phyloP scores from a whole-genome alignment of 345 rosid genomes.

The Gynandropsis gynandra region DNA sequence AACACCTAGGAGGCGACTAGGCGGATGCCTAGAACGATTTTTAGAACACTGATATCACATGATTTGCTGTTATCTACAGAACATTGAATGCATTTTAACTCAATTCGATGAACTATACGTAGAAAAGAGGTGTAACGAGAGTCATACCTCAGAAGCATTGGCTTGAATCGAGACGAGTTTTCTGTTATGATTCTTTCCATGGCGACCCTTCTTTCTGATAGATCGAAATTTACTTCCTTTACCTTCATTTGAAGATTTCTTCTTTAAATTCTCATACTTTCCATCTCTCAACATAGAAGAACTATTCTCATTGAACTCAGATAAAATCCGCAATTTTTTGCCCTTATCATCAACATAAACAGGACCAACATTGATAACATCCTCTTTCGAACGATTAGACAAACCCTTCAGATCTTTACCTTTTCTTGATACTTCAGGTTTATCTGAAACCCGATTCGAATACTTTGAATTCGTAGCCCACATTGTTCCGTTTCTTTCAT shows the following conservation, averaged over 20 bases:
- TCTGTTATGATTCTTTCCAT: conserved; percentile 42
- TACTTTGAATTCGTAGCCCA: conserved; percentile 35
- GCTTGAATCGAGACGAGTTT: conserved; percentile 35
- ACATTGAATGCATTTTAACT: background rate
- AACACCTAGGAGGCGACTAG: too few species aligned
- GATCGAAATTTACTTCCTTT: conserved; percentile 36
- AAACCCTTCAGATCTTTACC: conserved; percentile 39
- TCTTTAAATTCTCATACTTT: conserved; percentile 16
- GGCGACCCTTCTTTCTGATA: conserved; percentile 42
- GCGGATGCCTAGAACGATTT: too few species aligned
- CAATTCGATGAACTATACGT: background rate
- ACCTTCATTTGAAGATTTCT: conserved; percentile 30
- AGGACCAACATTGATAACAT: conserved; percentile 51
- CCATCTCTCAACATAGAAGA: conserved; percentile 17
- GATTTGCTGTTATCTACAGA: background rate
- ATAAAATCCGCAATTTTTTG: conserved; percentile 77
- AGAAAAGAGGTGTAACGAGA: conserved; percentile 31
- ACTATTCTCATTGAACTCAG: conserved; percentile 35
- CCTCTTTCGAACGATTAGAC: conserved; percentile 30
- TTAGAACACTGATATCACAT: too few species aligned
- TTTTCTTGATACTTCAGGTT: conserved; percentile 27
- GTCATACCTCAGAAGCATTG: conserved; percentile 49
- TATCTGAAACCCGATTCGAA: conserved; percentile 36
- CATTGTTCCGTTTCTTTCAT: conserved; percentile 28
- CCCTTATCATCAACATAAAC: conserved; percentile 88